A percentile compares a stretch with the other conserved stretches of the same genome.
Evolutionary conservation across 306 rosid genomes (phyloP).

Genomic region (Prunus mongolica): DNA sequence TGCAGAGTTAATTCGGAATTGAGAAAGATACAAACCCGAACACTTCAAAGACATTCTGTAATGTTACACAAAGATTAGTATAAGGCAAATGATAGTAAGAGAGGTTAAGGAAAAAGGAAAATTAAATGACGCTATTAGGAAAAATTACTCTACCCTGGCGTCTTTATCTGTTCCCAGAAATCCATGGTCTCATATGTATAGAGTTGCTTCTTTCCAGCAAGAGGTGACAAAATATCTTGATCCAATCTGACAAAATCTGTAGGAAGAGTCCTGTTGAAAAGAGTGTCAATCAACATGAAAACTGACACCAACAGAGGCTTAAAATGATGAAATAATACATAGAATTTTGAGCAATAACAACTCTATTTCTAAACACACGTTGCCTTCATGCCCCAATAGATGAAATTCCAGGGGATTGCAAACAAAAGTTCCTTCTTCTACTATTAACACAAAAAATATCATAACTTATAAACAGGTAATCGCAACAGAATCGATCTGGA

Average conservation of each 20-base stretch:
- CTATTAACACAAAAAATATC: not conserved
- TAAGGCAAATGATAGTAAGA: conserved; percentile 11
- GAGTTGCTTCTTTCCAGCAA: conserved; percentile 90
- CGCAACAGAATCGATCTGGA: not conserved
- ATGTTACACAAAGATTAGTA: conserved; percentile 23
- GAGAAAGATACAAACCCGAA: conserved; percentile 84
- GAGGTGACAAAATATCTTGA: conserved; percentile 97
- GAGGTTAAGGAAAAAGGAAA: conserved; percentile 8
- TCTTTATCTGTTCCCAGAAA: conserved; percentile 98
- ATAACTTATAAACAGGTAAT: not conserved
- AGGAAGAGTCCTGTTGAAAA: conserved; percentile 64
- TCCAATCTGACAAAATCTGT: conserved; percentile 84
- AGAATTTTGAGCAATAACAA: not conserved
- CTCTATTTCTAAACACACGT: not conserved
- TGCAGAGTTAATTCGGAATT: conserved; percentile 65
- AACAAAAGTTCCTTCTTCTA: not conserved
- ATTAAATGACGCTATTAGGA: not conserved
- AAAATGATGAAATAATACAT: not conserved
- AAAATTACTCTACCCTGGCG: conserved; percentile 69
- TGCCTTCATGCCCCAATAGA: not conserved
- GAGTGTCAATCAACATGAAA: not conserved
- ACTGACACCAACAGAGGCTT: conserved; percentile 13
- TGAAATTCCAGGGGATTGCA: not conserved
- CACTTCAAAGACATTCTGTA: conserved; percentile 95
- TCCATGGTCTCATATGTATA: conserved; percentile 82